Base-by-base conservation (phyloP, 306 rosid genomes). In the Dicorynia guianensis region DNA sequence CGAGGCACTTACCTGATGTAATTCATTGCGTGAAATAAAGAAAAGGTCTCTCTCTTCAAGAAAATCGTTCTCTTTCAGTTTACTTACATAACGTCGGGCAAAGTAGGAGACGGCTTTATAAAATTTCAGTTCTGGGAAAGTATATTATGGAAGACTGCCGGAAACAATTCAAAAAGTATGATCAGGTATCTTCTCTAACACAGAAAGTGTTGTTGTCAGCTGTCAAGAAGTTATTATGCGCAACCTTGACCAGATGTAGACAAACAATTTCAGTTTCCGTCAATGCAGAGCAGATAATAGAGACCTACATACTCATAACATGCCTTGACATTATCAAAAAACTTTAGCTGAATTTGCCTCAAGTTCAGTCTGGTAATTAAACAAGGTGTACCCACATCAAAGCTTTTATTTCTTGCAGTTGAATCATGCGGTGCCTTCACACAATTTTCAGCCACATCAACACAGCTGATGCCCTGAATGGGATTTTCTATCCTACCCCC, bases 381-480 rank as follows among this genome's bases (percentile, higher is more conserved):
- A 63, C 19, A 63, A 20, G 49, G 66, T 67, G 57, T 59, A 80
- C 97, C 74, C 85, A 95, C 98, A 75, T 95, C 98, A 82, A 95
- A 95, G 85, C 98, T 95, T 81, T 95, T 95, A 92, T 95, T 90
- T 82, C 98, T 89, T 72, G 98, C 97, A 7, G 98, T 85, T 58
- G 96, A 72, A 85, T 95, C 98, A 68, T 92, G 98, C 77, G 92
- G 81, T 47, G 98, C 96, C 86, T 95, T 95, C 83, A 95, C 98
- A 57, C 98, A 95, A 64, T 92, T 95, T 80, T 95, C 98, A 67
- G 98, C 98, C 64, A 92, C 98, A 79, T 95, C 98, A 19, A 97
- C 98, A 64, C 98, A 95, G 88, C 98, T 95, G 75, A 95, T 95
- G 71, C 94, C 96, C 98, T 95, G 63, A 66, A 76, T n/a, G n/a